Conservation (phyloP, 2,329 filamentous ascomycete species). For the Graphilbum fragrans region DNA sequence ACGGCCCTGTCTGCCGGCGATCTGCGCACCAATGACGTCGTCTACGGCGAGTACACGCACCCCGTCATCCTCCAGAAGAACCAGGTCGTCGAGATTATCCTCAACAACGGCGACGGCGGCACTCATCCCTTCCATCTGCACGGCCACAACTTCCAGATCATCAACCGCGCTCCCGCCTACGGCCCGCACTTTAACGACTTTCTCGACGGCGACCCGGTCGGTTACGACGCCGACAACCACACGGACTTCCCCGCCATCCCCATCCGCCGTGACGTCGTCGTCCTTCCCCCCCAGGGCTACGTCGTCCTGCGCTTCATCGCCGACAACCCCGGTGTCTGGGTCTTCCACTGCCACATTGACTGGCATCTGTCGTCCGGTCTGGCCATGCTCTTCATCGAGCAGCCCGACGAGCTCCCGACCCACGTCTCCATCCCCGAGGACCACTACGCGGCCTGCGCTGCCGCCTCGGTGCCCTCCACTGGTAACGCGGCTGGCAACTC, state of each 20-base stretch:
- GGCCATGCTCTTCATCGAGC: conserved; percentile 51
- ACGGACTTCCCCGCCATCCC: conserved; percentile 38
- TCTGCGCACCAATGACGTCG: conserved; percentile 38
- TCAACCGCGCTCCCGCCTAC: conserved; percentile 45
- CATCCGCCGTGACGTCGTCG: conserved; percentile 56
- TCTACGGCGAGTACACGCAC: conserved; percentile 58
- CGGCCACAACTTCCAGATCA: conserved; percentile 54
- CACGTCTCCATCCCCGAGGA: conserved; percentile 45
- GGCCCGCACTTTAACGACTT: conserved; percentile 43
- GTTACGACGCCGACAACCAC: conserved; percentile 11
- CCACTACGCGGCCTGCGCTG: conserved; percentile 44
- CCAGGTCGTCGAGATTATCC: conserved; percentile 58
- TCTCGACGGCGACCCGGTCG: conserved; percentile 23
- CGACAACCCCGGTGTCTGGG: conserved; percentile 48
- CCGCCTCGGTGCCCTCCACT: conserved; percentile 10
- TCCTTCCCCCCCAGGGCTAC: conserved; percentile 53
- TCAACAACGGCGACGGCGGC: conserved; percentile 65
- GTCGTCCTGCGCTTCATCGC: conserved; percentile 56
- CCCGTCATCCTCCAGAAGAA: conserved; percentile 55
- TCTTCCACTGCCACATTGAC: conserved; percentile 73
- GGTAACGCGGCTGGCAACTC: conserved; percentile 18
- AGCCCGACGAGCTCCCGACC: conserved; percentile 49
- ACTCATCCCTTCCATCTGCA: conserved; percentile 72
- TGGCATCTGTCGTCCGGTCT: conserved; percentile 64
- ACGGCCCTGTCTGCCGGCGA: conserved; percentile 52